Evolutionary conservation across 768 basidiomycete species (phyloP), one percentile per base, ranked within the genome.

Genomic region (Auricularia sp.): DNA sequence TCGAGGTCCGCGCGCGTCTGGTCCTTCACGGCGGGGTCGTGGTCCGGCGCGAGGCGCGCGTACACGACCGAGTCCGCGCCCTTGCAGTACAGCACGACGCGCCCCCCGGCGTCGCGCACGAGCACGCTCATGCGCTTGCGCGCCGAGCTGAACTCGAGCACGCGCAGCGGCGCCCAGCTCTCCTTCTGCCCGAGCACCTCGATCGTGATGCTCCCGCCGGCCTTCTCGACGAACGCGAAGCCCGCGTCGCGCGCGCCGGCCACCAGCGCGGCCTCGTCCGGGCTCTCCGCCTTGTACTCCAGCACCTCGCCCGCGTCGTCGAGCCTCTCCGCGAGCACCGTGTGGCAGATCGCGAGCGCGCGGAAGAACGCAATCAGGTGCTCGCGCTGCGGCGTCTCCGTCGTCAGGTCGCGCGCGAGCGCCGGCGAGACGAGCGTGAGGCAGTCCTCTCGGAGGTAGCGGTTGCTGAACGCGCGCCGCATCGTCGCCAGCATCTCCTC

Each of bases 31-130:
- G 67, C 77, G 1, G 79, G 78, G 70, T 96, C 91, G 71, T 91
- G 91, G 68, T 90, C 83, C 59, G 79, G 75, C n/a, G 84, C 81
- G 2, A 98, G 81, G 11, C 95, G 85, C 68, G 87, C 86, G 71
- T 95, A 96, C 69, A 98, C 89, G 70, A 98, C 93, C 68, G 86
- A 90, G 74, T 98, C 96, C 14, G 96, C 96, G n/a, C 96, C 96
- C 75, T 98, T 98, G 83, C 88, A 90, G 72, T 94, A 96, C 65
- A 98, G 76, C 34, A 94, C 78, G 66, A 97, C 77, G 69, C 81
- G 79, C 18, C 93, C n/a, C 92, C 93, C 89, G 0, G 96, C 91
- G 62, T 83, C 83, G 34, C 96, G 89, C 54, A 93, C 85, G 65
- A 98, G 77, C 56, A 93, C 90, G 72, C 90, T 94, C 96, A 98